phyloP scores from a whole-genome alignment of 2,329 filamentous ascomycete genomes.

The Lasiodiplodia sp. region DNA sequence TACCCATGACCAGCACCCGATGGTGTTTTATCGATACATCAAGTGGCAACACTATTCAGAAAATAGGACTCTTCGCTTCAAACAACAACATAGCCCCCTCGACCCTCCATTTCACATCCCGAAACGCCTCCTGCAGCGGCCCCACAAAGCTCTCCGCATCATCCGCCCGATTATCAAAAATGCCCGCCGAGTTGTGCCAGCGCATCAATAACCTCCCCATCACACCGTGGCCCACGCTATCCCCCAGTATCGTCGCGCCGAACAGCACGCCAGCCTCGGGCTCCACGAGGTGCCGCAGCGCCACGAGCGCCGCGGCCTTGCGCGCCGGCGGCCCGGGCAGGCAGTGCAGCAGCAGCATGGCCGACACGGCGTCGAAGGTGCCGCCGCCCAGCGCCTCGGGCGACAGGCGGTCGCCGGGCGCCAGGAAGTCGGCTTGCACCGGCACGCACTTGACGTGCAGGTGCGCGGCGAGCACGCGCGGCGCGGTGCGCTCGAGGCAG shows the following conservation, averaged over 20 bases:
- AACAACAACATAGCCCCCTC: slow-evolving; percentile 52
- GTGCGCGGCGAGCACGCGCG: slow-evolving; percentile 35
- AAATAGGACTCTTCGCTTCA: slow-evolving; percentile 40
- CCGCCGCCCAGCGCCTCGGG: slow-evolving; percentile 26
- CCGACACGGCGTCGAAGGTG: slow-evolving; percentile 52
- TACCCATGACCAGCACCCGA: too few species aligned
- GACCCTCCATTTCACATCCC: slow-evolving; percentile 49
- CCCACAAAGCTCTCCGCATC: slow-evolving; percentile 42
- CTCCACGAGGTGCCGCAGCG: background rate
- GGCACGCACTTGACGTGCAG: slow-evolving; percentile 34
- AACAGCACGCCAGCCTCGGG: slow-evolving; percentile 44
- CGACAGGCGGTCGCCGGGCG: background rate
- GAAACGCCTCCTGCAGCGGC: slow-evolving; percentile 47
- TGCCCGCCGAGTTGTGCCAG: slow-evolving; percentile 45
- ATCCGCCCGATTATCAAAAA: slow-evolving; percentile 53
- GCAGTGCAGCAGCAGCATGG: slow-evolving; percentile 31
- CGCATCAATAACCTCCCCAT: slow-evolving; percentile 38
- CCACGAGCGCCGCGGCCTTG: background rate
- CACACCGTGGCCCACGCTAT: slow-evolving; percentile 38
- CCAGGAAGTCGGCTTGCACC: slow-evolving; percentile 11
- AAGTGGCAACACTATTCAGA: background rate
- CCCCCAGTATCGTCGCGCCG: slow-evolving; percentile 49
- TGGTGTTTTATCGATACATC: too few species aligned
- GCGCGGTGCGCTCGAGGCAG: slow-evolving; percentile 43
- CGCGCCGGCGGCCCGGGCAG: slow-evolving; percentile 42